Evolutionary conservation across 208 protist species (phyloP), one percentile per base, ranked within the genome.

Genomic region (Acanthamoeba lenticulata): DNA sequence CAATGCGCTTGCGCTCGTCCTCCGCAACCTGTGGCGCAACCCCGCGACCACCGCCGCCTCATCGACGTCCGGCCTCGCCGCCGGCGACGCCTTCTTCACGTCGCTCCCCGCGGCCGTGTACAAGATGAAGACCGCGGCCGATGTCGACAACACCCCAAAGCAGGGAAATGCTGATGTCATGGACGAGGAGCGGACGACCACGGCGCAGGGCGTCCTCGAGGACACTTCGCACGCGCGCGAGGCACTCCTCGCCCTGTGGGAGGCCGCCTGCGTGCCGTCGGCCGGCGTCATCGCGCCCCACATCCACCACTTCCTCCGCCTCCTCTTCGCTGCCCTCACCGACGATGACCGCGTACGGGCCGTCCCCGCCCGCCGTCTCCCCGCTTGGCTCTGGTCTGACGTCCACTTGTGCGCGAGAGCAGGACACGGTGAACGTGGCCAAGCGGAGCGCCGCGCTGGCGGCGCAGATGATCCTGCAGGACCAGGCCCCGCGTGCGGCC

Each of bases 391-490:
- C 15, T 79, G 13, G 11, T 44, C 36, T 44, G 17, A 79, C 36
- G 24, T 79, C 36, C n/a, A 79, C n/a, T n/a, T n/a, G n/a, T n/a
- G n/a, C n/a, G n/a, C n/a, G n/a, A n/a, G 69, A 79, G 15, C 9
- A 24, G 69, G 69, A 85, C 40, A 85, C 74, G 44, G 74, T 85
- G 29, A 85, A 85, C 40, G 36, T 85, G 36, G 83, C 83, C 4
- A 90, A 90, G 47, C 83, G 67, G 29, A 65, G 83, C 29, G 40
- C 83, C 7, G 83, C 83, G 4, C 67, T 90, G 47, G 83, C 38
- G 7, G 83, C 83, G 38, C 83, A 90, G 55, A 44, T 90, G 27
- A 67, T 90, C 17, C 49, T 90, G 34, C 38, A 5, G 7, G 83
- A 90, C 6, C 74, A 45, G 6, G 24, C 34, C 6, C 27, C 74